Conservation (phyloP, 768 basidiomycete species). For the Lentinula boryana region DNA sequence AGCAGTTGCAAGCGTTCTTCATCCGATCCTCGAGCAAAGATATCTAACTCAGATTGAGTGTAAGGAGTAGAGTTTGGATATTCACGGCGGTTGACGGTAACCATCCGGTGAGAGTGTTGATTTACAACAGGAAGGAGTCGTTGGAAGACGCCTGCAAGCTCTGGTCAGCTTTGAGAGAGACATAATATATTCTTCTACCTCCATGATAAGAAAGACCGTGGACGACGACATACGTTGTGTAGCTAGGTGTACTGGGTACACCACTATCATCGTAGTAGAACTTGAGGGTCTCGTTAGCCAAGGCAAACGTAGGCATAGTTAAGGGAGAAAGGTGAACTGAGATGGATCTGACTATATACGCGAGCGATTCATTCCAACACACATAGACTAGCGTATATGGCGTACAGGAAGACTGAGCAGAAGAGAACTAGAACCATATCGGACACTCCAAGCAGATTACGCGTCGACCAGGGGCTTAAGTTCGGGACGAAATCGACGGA, state of each 20-base stretch:
- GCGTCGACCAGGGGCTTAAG: not conserved
- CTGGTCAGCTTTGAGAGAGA: not conserved
- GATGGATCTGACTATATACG: too few relatives aligned
- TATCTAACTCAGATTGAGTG: conserved; percentile 17
- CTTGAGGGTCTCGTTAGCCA: not conserved
- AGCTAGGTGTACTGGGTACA: not conserved
- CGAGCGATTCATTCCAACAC: too few relatives aligned
- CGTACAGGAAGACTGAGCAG: too few relatives aligned
- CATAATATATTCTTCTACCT: not conserved
- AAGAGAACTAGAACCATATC: too few relatives aligned
- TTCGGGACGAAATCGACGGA: not conserved
- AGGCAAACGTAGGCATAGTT: not conserved
- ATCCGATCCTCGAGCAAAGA: conserved; percentile 11
- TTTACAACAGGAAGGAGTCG: not conserved
- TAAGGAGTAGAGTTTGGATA: conserved; percentile 26
- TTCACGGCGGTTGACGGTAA: conserved; percentile 27
- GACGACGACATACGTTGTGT: not conserved
- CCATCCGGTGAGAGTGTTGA: conserved; percentile 13
- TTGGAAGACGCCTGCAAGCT: not conserved
- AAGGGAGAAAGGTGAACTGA: not conserved
- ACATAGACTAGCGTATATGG: too few relatives aligned
- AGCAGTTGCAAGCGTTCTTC: conserved; percentile 14
- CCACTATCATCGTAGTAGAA: conserved; percentile 1
- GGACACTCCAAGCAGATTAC: too few relatives aligned
- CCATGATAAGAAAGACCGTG: conserved; percentile 4